Percentiles rank a stretch among this genome's conserved stretches.
phyloP scores from a whole-genome alignment of 441 rosid genomes.

The Flueggea neowawraea region DNA sequence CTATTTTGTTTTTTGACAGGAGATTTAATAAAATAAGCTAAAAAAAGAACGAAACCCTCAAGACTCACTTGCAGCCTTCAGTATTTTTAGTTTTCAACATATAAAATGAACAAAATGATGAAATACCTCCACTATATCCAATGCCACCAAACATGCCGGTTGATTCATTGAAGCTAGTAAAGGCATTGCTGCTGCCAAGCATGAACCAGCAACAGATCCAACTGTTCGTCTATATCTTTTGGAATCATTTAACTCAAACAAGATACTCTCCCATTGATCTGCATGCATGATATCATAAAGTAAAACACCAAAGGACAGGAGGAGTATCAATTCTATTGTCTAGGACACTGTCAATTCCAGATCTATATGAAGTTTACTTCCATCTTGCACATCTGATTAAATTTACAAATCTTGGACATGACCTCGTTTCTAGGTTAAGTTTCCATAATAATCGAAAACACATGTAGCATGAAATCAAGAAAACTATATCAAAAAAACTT shows the following conservation, averaged over 20 bases:
- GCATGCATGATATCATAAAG: constrained; percentile 16
- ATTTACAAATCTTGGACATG: no score
- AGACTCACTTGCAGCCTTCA: no score
- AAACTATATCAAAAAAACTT: no score
- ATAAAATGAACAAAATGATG: not conserved
- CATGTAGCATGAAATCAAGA: no score
- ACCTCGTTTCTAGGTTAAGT: no score
- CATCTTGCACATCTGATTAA: no score
- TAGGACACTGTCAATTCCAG: constrained; percentile 3
- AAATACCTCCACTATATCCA: constrained; percentile 77
- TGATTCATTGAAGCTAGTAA: constrained; percentile 74
- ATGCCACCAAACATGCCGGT: constrained; percentile 62
- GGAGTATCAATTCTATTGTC: not conserved
- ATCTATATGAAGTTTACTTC: not conserved
- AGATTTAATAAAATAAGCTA: no score
- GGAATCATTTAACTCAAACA: constrained; percentile 65
- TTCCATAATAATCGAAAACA: no score
- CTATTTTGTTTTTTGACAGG: no score
- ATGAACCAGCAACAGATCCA: constrained; percentile 81
- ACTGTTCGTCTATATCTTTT: constrained; percentile 76
- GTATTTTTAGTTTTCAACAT: no score
- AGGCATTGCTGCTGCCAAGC: constrained; percentile 72
- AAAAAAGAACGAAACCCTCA: no score
- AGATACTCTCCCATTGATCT: constrained; percentile 61
- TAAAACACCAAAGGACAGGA: not conserved